Conservation (phyloP, 305 asterid genomes). For the Salvia sclarea region DNA sequence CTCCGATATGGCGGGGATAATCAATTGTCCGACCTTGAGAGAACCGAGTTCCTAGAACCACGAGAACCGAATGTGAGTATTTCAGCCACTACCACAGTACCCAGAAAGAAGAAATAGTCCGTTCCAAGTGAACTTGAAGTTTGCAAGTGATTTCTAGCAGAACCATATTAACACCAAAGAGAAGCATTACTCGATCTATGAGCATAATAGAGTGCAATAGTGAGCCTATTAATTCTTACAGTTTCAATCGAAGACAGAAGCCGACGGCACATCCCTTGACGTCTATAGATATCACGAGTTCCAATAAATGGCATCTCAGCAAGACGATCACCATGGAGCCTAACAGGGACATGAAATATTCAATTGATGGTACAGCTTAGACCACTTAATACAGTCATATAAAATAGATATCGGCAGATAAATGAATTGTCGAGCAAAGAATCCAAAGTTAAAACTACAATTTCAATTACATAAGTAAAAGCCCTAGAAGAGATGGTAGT, state of each 20-base stretch:
- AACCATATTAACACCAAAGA: not conserved
- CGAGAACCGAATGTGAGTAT: constrained; percentile 21
- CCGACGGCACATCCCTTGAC: constrained; percentile 98
- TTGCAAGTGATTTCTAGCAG: constrained; percentile 6
- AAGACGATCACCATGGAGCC: constrained; percentile 84
- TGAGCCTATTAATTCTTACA: constrained; percentile 43
- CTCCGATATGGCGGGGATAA: constrained; percentile 93
- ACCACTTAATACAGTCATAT: not conserved
- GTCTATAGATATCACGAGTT: constrained; percentile 85
- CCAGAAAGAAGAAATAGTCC: not conserved
- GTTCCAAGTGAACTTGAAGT: not conserved
- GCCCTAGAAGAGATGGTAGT: not conserved
- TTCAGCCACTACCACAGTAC: not conserved
- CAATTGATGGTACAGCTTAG: constrained; percentile 30
- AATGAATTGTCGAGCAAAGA: not conserved
- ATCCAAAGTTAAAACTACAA: not conserved
- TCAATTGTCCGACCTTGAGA: constrained; percentile 68
- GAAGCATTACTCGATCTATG: constrained; percentile 17
- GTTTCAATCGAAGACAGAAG: constrained; percentile 78
- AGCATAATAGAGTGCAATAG: constrained; percentile 7
- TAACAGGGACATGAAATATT: constrained; percentile 31
- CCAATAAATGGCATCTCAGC: constrained; percentile 99
- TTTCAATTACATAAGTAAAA: not conserved
- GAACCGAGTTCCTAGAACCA: constrained; percentile 66
- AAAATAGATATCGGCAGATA: not conserved